Percentiles rank a stretch among this genome's conserved stretches.
Conservation (phyloP, 148 eudicot genomes). For the Cornus controversa region DNA sequence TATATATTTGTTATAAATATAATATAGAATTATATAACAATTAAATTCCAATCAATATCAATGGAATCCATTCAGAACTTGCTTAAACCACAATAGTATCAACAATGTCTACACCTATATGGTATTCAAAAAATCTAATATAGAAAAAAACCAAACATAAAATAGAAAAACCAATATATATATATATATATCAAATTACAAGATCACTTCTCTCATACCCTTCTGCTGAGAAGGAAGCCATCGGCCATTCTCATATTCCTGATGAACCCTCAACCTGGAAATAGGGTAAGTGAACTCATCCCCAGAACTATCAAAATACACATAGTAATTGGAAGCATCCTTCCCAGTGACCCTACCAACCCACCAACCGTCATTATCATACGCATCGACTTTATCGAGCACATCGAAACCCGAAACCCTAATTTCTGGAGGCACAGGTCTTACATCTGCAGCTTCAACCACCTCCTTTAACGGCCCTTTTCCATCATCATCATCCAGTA, state of each 20-base stretch:
- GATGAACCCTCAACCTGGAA: conserved; percentile 23
- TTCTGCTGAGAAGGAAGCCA: conserved; percentile 16
- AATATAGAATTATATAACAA: too few species aligned
- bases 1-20: too few species aligned
- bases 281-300: conserved; percentile 21
- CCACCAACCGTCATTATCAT: conserved; percentile 31
- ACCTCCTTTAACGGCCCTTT: conserved; percentile 7
- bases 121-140: too few species aligned
- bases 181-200: not conserved
- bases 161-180: too few species aligned
- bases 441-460: conserved; percentile 3
- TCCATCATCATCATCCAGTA: conserved; percentile 13
- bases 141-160: too few species aligned
- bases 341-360: conserved; percentile 17
- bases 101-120: too few species aligned
- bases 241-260: conserved; percentile 17
- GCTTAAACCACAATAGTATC: too few species aligned
- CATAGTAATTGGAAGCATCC: conserved; percentile 3
- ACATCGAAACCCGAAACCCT: conserved; percentile 18
- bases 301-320: conserved; percentile 25
- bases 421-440: conserved; percentile 20
- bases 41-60: too few species aligned
- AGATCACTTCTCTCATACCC: too few species aligned
- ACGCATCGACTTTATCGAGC: conserved; percentile 24
- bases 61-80: too few species aligned